These are phyloP conservation scores for Ambrosiella xylebori DNA, from an alignment of 2,329 filamentous ascomycete genomes.

Conservation along the genomic window DNA sequence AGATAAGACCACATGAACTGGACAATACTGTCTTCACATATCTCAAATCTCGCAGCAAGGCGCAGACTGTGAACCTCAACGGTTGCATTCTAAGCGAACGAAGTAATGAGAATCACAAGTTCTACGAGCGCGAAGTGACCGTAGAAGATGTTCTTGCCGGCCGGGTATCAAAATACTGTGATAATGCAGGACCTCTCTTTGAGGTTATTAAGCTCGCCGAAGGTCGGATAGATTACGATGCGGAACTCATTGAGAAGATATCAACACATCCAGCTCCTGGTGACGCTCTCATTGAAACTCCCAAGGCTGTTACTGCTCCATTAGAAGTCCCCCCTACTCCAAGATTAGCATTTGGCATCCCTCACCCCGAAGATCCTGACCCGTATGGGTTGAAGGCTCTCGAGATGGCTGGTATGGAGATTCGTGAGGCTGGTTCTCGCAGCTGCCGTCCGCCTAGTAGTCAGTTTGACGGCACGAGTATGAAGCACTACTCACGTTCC, in stretches of 20 bases:
- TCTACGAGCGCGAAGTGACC: constrained; percentile 33
- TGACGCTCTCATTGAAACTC: constrained; percentile 44
- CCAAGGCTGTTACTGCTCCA: constrained; percentile 21
- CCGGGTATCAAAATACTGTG: constrained; percentile 35
- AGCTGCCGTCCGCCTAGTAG: constrained; percentile 52
- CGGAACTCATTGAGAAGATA: constrained; percentile 43
- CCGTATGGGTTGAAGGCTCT: constrained; percentile 80
- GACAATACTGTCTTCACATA: constrained; percentile 40
- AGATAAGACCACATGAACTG: constrained; percentile 30
- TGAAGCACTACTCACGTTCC: constrained; percentile 39
- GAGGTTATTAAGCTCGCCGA: constrained; percentile 81
- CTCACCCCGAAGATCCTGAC: constrained; percentile 66
- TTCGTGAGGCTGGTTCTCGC: constrained; percentile 72
- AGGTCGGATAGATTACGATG: constrained; percentile 60
- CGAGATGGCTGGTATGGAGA: constrained; percentile 78
- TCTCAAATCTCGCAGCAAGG: constrained; percentile 39
- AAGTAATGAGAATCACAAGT: constrained; percentile 41
- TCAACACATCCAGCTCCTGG: constrained; percentile 55
- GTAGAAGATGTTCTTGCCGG: constrained; percentile 41
- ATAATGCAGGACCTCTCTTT: constrained; percentile 43
- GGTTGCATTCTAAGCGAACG: constrained; percentile 41
- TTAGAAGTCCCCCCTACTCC: constrained; percentile 16
- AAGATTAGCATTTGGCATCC: constrained; percentile 53
- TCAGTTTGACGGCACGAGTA: constrained; percentile 67
- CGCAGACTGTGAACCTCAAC: constrained; percentile 36